Percentiles rank a stretch among this genome's conserved stretches.
Conservation (phyloP, 2,329 filamentous ascomycete species). For the Diaporthe helianthi region DNA sequence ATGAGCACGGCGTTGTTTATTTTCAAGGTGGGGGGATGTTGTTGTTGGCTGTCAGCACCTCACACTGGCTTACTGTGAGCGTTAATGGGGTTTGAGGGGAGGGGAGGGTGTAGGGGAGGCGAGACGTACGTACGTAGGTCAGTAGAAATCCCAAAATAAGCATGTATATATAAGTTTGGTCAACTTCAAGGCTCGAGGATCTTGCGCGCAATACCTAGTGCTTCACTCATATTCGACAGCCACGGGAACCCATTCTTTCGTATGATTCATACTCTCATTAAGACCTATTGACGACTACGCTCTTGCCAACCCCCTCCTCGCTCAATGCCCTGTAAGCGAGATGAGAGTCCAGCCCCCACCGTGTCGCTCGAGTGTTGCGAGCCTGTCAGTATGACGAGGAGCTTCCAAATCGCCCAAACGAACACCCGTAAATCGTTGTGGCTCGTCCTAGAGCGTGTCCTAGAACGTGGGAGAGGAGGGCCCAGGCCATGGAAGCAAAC, state of each 20-base stretch:
- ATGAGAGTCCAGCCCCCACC: slow-evolving; percentile 1
- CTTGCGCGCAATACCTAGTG: neutral
- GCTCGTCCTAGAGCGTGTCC: neutral
- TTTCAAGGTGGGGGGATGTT: neutral
- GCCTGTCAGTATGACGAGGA: neutral
- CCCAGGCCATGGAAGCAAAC: neutral
- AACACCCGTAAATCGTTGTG: neutral
- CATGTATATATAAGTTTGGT: neutral
- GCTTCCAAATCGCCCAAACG: neutral
- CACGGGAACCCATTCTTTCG: neutral
- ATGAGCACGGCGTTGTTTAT: slow-evolving; percentile 30
- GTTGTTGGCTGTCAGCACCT: neutral
- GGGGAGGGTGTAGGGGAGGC: neutral
- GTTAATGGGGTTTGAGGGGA: no score
- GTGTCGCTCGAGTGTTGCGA: neutral
- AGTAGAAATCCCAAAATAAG: neutral
- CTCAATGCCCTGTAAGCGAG: neutral
- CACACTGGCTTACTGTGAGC: neutral
- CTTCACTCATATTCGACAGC: neutral
- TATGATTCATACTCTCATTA: slow-evolving; percentile 33
- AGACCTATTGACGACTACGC: slow-evolving; percentile 26
- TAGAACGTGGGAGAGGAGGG: neutral
- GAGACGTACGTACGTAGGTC: neutral
- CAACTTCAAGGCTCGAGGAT: neutral
- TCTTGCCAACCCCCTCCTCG: neutral